Conservation (phyloP, 768 basidiomycete species). For the Guyanaporus albipodus region DNA sequence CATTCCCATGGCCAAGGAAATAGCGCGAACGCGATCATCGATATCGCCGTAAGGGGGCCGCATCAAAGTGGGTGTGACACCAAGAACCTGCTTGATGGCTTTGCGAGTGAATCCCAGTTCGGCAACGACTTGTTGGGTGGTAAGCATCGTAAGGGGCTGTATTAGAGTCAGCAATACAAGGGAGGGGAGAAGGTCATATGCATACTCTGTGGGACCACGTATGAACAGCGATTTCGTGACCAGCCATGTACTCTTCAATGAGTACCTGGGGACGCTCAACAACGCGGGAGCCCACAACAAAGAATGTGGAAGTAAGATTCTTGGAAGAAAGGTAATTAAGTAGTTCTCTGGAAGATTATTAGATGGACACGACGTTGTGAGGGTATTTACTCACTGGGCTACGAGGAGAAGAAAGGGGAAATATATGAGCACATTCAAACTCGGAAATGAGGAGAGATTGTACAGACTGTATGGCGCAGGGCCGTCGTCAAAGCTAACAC, state of each 20-base stretch:
- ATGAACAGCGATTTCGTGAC: slow-evolving; percentile 80
- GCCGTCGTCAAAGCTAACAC: slow-evolving; percentile 85
- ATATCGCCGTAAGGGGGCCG: slow-evolving; percentile 83
- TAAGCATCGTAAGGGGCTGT: slow-evolving; percentile 62
- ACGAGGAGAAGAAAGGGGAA: neutral
- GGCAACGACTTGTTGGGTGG: slow-evolving; percentile 83
- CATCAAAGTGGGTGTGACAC: slow-evolving; percentile 76
- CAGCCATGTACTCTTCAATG: slow-evolving; percentile 73
- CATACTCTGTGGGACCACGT: slow-evolving; percentile 84
- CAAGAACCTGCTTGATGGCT: slow-evolving; percentile 71
- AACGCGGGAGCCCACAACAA: slow-evolving; percentile 83
- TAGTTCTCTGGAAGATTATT: slow-evolving; percentile 44
- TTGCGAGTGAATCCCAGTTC: slow-evolving; percentile 92
- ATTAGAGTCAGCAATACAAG: slow-evolving; percentile 13
- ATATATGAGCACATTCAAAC: slow-evolving; percentile 5
- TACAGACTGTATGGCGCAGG: slow-evolving; percentile 76
- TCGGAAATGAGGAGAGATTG: neutral
- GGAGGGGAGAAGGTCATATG: neutral
- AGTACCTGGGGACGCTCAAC: slow-evolving; percentile 74
- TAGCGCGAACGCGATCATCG: slow-evolving; percentile 91
- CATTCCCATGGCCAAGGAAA: slow-evolving; percentile 88
- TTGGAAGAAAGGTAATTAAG: slow-evolving; percentile 67
- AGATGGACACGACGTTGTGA: neutral
- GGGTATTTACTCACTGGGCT: slow-evolving; percentile 45
- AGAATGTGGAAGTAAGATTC: slow-evolving; percentile 79